Evolutionary conservation across 441 rosid species (phyloP), one percentile per base, ranked within the genome.

Genomic region (Gossypium aridum): DNA sequence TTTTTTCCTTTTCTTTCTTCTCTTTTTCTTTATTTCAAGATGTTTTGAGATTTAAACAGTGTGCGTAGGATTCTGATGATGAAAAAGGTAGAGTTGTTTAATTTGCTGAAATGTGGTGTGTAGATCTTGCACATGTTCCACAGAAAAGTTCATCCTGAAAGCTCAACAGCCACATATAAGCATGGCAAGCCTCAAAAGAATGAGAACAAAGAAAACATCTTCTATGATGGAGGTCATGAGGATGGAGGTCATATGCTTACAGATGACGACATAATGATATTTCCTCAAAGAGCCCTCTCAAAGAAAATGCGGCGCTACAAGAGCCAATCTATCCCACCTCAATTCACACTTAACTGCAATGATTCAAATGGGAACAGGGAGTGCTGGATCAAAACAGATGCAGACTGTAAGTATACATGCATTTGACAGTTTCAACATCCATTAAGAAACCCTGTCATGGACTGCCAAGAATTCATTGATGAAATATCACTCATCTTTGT

Each of bases 111-210:
- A 64, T 54, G 23, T 81, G 74, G 74, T 34, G 39, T 72, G 81
- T 75, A 92, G 97, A 87, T 92, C 76, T 85, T 90, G 54, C 89
- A 90, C 12, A 87, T 85, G 89, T 92, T 92, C 85, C 91, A 87
- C 85, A 84, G 84, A 76, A 92, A 92, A 82, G 95, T 92, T 70
- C 97, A 92, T 72, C 97, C 97, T 43, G 95, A 92, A 74, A 86
- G 83, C 84, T 75, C 89, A 76, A 54, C 82, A 64, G 60, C 90
- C 19, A 71, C 80, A 2, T 56, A 79, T 62, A 87, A 81, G 83
- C 72, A 69, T 14, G 74, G 68, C 17, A 87, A 80, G 83, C 53
- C 75, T 69, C 81, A 65, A n/a, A 88, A 83, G 71, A 75, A 68
- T 25, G 83, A 81, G 77, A 85, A 77, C 76, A 87, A 75, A 76